Conservation (phyloP, 2,329 filamentous ascomycete genomes). For the Didymella pinodella region DNA sequence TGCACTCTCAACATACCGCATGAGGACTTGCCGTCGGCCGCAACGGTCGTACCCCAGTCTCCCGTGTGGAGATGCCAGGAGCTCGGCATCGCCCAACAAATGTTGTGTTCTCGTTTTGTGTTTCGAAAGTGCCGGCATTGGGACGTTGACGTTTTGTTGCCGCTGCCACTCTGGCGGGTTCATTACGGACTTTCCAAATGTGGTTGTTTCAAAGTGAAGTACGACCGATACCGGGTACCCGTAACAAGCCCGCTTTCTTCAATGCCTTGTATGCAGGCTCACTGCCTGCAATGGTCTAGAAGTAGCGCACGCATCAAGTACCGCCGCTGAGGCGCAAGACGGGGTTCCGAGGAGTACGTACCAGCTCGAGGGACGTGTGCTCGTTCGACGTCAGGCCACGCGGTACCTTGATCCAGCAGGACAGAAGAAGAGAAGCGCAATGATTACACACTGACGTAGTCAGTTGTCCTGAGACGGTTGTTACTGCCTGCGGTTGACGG, state of each 20-base stretch:
- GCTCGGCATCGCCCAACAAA: conserved; percentile 11
- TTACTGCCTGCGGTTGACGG: conserved; percentile 8
- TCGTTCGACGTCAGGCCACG: neutral
- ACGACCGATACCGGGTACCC: neutral
- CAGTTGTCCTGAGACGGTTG: neutral
- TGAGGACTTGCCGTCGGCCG: neutral
- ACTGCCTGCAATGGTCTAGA: conserved; percentile 1
- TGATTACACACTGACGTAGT: conserved; percentile 6
- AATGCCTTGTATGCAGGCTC: conserved; percentile 18
- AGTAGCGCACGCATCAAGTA: neutral
- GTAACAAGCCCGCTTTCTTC: conserved; percentile 16
- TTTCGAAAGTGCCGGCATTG: conserved; percentile 15
- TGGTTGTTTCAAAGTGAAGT: conserved; percentile 16
- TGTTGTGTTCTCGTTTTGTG: conserved; percentile 14
- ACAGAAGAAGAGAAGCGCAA: neutral
- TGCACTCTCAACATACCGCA: neutral
- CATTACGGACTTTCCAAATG: conserved; percentile 7
- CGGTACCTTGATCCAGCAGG: neutral
- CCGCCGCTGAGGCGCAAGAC: neutral
- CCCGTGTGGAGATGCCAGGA: conserved; percentile 18
- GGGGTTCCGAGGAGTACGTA: neutral
- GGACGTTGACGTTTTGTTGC: conserved; percentile 1
- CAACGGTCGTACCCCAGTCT: neutral
- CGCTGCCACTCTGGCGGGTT: conserved; percentile 6
- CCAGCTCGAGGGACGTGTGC: neutral